These are phyloP conservation scores for Pisolithus marmoratus DNA, from an alignment of 768 basidiomycete species.

Conservation along the genomic window DNA sequence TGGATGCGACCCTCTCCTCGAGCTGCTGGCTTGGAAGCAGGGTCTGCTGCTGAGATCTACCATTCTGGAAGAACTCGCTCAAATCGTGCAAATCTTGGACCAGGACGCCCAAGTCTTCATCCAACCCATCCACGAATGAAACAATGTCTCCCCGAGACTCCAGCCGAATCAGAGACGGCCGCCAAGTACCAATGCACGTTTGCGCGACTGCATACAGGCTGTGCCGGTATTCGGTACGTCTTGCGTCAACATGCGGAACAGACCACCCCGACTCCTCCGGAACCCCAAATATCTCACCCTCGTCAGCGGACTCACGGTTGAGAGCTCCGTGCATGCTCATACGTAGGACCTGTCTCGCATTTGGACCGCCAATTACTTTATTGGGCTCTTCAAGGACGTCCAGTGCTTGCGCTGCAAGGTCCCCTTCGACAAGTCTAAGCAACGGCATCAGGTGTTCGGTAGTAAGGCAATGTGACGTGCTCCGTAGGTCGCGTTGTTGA, in stretches of 20 bases:
- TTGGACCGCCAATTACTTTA: constrained; percentile 67
- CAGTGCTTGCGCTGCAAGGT: constrained; percentile 77
- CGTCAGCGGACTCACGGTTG: constrained; percentile 41
- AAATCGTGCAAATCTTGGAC: constrained; percentile 75
- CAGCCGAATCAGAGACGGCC: constrained; percentile 70
- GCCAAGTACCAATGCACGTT: constrained; percentile 64
- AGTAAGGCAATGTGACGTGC: constrained; percentile 66
- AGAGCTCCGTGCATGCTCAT: constrained; percentile 79
- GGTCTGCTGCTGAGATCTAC: constrained; percentile 27
- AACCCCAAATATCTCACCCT: constrained; percentile 74
- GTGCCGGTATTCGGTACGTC: constrained; percentile 57
- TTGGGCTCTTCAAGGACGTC: constrained; percentile 93
- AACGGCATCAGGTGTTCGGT: constrained; percentile 90
- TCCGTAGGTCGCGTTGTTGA: constrained; percentile 76
- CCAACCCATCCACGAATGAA: constrained; percentile 33
- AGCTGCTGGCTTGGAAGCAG: constrained; percentile 52
- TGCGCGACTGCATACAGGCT: constrained; percentile 86
- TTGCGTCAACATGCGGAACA: constrained; percentile 59
- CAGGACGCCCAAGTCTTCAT: constrained; percentile 71
- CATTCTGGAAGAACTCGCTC: constrained; percentile 63
- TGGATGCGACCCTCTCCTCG: constrained; percentile 76
- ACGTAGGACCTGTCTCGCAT: constrained; percentile 80
- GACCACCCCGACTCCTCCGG: constrained; percentile 86
- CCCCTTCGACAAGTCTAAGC: constrained; percentile 80
- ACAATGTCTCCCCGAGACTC: constrained; percentile 45